Evolutionary conservation across 768 basidiomycete species (phyloP).

Genomic region (Rhodocollybia butyracea): DNA sequence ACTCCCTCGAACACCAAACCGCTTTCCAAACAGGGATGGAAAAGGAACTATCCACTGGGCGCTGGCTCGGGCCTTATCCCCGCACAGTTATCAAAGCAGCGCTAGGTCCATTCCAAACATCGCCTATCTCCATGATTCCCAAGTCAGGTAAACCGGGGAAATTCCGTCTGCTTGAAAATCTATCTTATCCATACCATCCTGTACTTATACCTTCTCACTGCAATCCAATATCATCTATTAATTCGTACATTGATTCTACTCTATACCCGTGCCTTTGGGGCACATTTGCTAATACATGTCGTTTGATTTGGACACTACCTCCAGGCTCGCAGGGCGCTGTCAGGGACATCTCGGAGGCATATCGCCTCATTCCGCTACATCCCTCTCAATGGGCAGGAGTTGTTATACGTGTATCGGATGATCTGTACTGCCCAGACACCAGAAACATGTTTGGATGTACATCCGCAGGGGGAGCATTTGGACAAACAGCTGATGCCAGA

Average conservation of each 20-base stretch:
- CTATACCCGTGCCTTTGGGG: constrained; percentile 26
- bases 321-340: constrained; percentile 26
- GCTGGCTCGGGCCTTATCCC: constrained; percentile 31
- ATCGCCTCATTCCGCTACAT: constrained; percentile 24
- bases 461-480: constrained; percentile 20
- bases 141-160: constrained; percentile 30
- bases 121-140: constrained; percentile 31
- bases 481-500: constrained; percentile 19
- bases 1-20: neutral
- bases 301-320: constrained; percentile 24
- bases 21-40: constrained; percentile 17
- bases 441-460: constrained; percentile 20
- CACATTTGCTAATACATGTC: constrained; percentile 14
- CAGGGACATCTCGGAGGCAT: constrained; percentile 31
- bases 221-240: neutral
- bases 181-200: constrained; percentile 25
- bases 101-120: constrained; percentile 36
- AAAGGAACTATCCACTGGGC: constrained; percentile 18
- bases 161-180: constrained; percentile 34
- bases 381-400: constrained; percentile 24
- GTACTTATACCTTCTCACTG: neutral
- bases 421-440: constrained; percentile 20
- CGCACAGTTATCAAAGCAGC: constrained; percentile 18
- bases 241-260: neutral
- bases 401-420: constrained; percentile 15